Evolutionary conservation across 1,139 yeast species (phyloP).

Genomic region (Diutina mesorugosa): DNA sequence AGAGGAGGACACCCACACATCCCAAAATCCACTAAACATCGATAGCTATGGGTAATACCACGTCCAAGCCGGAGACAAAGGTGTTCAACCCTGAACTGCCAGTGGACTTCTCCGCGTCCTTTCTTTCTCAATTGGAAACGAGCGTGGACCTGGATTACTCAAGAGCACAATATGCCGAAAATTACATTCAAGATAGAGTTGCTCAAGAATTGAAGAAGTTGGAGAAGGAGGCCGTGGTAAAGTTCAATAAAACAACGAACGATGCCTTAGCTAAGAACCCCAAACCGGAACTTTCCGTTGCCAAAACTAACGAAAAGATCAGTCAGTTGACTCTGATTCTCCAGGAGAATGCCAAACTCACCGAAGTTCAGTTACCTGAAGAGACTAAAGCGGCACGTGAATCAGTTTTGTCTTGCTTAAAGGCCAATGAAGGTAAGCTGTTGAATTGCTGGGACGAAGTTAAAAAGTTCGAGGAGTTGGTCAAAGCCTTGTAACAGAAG

Average conservation of each 20-base stretch:
- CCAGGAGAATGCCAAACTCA: constrained; percentile 20
- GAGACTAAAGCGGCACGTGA: constrained; percentile 34
- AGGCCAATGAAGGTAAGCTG: constrained; percentile 56
- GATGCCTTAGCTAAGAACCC: constrained; percentile 23
- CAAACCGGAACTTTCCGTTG: constrained; percentile 17
- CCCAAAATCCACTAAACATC: not conserved
- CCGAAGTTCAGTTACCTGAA: constrained; percentile 15
- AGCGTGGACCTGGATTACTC: constrained; percentile 61
- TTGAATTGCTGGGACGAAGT: constrained; percentile 87
- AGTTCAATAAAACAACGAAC: constrained; percentile 41
- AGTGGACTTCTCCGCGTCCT: constrained; percentile 58
- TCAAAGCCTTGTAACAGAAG: constrained; percentile 16
- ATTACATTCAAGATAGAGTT: constrained; percentile 67
- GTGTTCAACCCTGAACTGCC: constrained; percentile 63
- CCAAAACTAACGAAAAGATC: constrained; percentile 24
- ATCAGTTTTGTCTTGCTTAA: constrained; percentile 51
- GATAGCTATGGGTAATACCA: constrained; percentile 36
- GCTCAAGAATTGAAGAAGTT: constrained; percentile 49
- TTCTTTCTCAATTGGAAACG: constrained; percentile 58
- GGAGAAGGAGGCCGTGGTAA: constrained; percentile 43
- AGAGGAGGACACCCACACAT: not conserved
- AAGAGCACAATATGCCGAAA: constrained; percentile 68
- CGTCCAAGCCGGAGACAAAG: constrained; percentile 52
- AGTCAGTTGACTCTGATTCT: constrained; percentile 32
- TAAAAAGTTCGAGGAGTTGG: constrained; percentile 50